Evolutionary conservation across 495 filamentous ascomycete species (phyloP).

Genomic region (Tuber indicum): DNA sequence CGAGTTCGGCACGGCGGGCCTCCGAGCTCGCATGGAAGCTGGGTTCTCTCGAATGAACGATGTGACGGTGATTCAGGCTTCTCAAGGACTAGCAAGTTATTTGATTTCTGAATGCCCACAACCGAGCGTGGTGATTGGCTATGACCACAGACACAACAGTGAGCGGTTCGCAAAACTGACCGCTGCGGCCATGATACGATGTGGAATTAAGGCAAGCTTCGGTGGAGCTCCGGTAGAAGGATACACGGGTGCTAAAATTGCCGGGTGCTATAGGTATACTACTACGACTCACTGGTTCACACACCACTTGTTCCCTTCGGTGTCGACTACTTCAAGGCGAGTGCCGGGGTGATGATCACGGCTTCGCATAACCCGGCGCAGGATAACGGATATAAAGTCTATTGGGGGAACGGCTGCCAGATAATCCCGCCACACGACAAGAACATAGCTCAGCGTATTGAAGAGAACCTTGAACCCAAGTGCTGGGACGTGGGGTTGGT

Average conservation of each 20-base stretch:
- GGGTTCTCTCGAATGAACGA: constrained; percentile 66
- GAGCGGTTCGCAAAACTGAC: constrained; percentile 58
- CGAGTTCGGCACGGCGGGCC: constrained; percentile 60
- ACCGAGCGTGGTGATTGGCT: constrained; percentile 53
- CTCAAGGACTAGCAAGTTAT: constrained; percentile 63
- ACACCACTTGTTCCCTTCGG: constrained; percentile 67
- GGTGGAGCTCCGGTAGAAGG: not conserved
- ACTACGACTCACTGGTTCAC: constrained; percentile 52
- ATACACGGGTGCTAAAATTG: not conserved
- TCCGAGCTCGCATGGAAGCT: constrained; percentile 63
- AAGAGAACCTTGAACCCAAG: constrained; percentile 52
- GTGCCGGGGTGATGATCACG: constrained; percentile 66
- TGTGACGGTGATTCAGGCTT: constrained; percentile 65
- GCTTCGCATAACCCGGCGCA: constrained; percentile 57
- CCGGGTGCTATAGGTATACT: constrained; percentile 48
- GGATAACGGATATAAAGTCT: constrained; percentile 73
- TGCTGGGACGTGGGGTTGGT: constrained; percentile 50
- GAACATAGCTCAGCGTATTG: constrained; percentile 57
- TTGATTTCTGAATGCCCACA: constrained; percentile 46
- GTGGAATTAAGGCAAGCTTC: constrained; percentile 48
- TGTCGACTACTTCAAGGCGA: constrained; percentile 52
- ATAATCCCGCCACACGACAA: constrained; percentile 61
- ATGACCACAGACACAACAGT: constrained; percentile 64
- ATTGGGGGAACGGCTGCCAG: constrained; percentile 64
- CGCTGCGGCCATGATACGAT: constrained; percentile 58